These are phyloP conservation scores for Fusarium tupiense DNA, from an alignment of 2,329 filamentous ascomycete species.

Conservation along the genomic window DNA sequence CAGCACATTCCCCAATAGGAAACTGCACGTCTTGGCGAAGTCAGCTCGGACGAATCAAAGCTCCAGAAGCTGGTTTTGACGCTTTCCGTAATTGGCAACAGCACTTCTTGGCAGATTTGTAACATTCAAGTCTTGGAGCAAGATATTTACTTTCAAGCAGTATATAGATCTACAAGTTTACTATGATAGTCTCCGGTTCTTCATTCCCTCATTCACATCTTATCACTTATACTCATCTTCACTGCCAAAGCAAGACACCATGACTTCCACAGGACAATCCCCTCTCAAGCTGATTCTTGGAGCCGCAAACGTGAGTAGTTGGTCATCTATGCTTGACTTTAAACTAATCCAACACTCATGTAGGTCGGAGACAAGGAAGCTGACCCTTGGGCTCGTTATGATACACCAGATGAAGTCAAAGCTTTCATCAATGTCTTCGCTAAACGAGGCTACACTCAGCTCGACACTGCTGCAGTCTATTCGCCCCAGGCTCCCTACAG, in stretches of 20 bases:
- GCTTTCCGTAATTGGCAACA: neutral
- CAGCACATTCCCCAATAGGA: neutral
- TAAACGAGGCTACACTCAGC: slow-evolving; percentile 40
- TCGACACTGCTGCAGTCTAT: slow-evolving; percentile 50
- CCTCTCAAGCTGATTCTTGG: slow-evolving; percentile 33
- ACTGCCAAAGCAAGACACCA: neutral
- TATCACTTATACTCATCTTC: neutral
- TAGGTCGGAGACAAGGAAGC: slow-evolving; percentile 38
- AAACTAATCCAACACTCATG: neutral
- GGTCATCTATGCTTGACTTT: rapidly evolving
- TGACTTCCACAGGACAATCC: neutral
- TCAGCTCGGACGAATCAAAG: neutral
- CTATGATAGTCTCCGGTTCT: neutral
- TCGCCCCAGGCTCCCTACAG: slow-evolving; percentile 37
- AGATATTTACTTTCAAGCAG: neutral
- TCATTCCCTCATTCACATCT: too few relatives aligned
- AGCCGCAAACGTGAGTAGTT: slow-evolving; percentile 13
- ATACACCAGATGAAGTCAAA: slow-evolving; percentile 42
- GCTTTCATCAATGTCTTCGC: slow-evolving; percentile 29
- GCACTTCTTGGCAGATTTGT: slow-evolving; percentile 4
- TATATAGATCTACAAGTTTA: neutral
- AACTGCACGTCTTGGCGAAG: slow-evolving; percentile 4
- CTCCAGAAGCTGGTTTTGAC: too few relatives aligned
- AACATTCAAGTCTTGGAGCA: too few relatives aligned
- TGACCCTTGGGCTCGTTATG: slow-evolving; percentile 39